Conservation (phyloP, 2,329 filamentous ascomycete genomes). For the Arthroderma sp. region DNA sequence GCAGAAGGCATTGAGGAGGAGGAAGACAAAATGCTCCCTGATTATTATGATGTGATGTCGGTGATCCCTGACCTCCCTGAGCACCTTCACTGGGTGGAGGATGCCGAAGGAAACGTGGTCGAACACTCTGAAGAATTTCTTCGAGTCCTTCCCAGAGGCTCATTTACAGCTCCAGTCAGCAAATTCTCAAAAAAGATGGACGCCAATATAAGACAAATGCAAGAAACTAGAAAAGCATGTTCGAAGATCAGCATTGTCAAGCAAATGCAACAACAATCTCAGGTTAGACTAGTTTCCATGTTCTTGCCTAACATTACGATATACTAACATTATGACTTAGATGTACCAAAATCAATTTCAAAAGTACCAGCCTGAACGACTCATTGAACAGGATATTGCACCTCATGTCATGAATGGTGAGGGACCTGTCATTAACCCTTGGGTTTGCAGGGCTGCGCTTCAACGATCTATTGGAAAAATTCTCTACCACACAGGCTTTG, state of each 20-base stretch:
- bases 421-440: constrained; percentile 73
- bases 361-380: constrained; percentile 84
- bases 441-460: constrained; percentile 69
- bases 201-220: constrained; percentile 84
- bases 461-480: constrained; percentile 88
- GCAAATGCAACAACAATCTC: constrained; percentile 97
- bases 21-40: constrained; percentile 71
- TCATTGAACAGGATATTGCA: constrained; percentile 73
- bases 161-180: constrained; percentile 64
- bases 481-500: constrained; percentile 91
- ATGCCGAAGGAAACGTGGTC: constrained; percentile 76
- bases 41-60: constrained; percentile 85
- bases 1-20: constrained; percentile 92
- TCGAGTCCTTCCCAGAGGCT: constrained; percentile 59
- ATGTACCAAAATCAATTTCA: constrained; percentile 98
- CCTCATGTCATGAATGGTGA: constrained; percentile 83
- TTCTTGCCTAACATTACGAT: background rate
- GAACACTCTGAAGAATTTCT: constrained; percentile 80
- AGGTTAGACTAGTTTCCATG: constrained; percentile 44
- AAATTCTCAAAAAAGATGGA: constrained; percentile 69
- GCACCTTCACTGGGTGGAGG: constrained; percentile 75
- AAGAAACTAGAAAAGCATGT: constrained; percentile 89
- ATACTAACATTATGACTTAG: constrained; percentile 34
- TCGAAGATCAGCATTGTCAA: constrained; percentile 97
- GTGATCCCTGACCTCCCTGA: constrained; percentile 73